Evolutionary conservation across 805 yeast species (phyloP).

Genomic region (Metschnikowia lochheadii): DNA sequence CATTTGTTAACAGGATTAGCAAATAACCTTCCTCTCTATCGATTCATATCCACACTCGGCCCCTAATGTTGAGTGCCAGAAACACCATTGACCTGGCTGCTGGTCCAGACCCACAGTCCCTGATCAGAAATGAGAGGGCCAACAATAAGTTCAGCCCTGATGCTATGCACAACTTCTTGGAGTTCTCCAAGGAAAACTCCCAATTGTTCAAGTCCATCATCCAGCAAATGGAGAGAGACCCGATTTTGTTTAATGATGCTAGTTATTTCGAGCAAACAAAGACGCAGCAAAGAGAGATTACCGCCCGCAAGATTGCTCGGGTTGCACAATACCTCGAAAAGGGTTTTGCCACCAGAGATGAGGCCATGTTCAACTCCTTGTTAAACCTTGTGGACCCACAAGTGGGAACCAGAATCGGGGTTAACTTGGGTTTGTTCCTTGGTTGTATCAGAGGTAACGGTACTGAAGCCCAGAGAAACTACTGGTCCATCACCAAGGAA

Average conservation of each 20-base stretch:
- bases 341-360: slow-evolving; percentile 8
- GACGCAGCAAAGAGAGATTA: slow-evolving; percentile 17
- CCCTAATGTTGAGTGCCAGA: slow-evolving; percentile 7
- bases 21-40: not conserved
- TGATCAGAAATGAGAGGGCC: slow-evolving; percentile 20
- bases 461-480: slow-evolving; percentile 16
- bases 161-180: slow-evolving; percentile 25
- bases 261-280: slow-evolving; percentile 17
- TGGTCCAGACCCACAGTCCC: slow-evolving; percentile 22
- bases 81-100: slow-evolving; percentile 18
- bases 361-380: slow-evolving; percentile 10
- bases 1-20: slow-evolving; percentile 3
- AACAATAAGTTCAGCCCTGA: slow-evolving; percentile 18
- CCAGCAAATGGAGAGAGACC: slow-evolving; percentile 20
- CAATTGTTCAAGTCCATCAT: slow-evolving; percentile 12
- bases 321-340: slow-evolving; percentile 18
- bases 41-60: not conserved
- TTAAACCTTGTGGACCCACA: slow-evolving; percentile 17
- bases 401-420: slow-evolving; percentile 19
- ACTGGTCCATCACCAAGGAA: slow-evolving; percentile 18
- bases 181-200: slow-evolving; percentile 20
- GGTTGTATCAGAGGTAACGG: slow-evolving; percentile 21
- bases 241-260: slow-evolving; percentile 16
- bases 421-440: slow-evolving; percentile 20
- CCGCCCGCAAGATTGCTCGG: slow-evolving; percentile 18